phyloP scores from a whole-genome alignment of 2,329 filamentous ascomycete species.

The Blastomyces silverae region DNA sequence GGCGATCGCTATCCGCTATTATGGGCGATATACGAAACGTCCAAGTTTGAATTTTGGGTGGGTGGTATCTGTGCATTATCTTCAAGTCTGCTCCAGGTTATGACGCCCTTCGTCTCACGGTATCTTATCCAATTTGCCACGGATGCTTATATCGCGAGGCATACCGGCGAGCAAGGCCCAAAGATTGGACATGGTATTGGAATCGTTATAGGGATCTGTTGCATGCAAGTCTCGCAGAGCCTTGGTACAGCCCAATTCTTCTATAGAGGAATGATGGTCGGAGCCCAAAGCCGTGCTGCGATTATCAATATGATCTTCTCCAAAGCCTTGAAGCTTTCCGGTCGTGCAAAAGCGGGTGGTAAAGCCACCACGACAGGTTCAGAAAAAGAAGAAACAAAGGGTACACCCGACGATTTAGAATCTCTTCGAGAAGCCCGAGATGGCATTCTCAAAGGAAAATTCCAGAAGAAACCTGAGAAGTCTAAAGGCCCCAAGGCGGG shows the following conservation, averaged over 20 bases:
- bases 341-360: conserved; percentile 78
- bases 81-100: conserved; percentile 65
- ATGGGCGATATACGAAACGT: conserved; percentile 79
- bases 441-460: conserved; percentile 32
- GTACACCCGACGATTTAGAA: conserved; percentile 39
- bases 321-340: conserved; percentile 84
- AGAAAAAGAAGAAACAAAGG: conserved; percentile 35
- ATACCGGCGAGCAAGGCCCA: conserved; percentile 51
- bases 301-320: conserved; percentile 84
- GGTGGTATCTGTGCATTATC: conserved; percentile 70
- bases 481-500: conserved; percentile 34
- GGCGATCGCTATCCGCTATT: conserved; percentile 68
- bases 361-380: conserved; percentile 39
- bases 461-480: conserved; percentile 33
- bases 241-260: conserved; percentile 83
- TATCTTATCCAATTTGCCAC: conserved; percentile 81
- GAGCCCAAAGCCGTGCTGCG: conserved; percentile 72
- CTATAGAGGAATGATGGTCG: conserved; percentile 85
- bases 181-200: conserved; percentile 70
- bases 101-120: conserved; percentile 76
- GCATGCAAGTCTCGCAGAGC: conserved; percentile 79
- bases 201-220: conserved; percentile 72
- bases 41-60: conserved; percentile 74
- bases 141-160: conserved; percentile 64
- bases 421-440: conserved; percentile 41